Conservation (phyloP, 192 early-diverging fungal species). For the Backusella liffmaniae region DNA sequence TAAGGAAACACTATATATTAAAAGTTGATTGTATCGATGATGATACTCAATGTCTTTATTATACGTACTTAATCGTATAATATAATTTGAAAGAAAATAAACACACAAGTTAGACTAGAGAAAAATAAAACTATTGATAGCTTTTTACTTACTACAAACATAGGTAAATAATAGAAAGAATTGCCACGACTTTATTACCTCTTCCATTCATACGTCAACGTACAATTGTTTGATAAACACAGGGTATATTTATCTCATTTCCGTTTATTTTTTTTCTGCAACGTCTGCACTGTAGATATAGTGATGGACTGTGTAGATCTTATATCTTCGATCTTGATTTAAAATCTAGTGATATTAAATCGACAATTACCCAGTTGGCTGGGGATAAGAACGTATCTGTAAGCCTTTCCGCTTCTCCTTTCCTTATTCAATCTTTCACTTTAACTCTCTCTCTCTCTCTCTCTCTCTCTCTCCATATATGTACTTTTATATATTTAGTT, state of each 20-base stretch:
- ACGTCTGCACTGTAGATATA: conserved; percentile 28
- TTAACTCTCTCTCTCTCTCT: background rate
- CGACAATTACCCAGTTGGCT: conserved; percentile 44
- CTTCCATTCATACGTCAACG: conserved; percentile 26
- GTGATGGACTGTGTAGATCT: conserved; percentile 50
- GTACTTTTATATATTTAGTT: background rate
- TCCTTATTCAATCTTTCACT: background rate
- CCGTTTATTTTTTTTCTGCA: conserved; percentile 44
- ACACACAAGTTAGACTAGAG: background rate
- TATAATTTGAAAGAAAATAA: conserved; percentile 73
- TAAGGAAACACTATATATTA: conserved; percentile 59
- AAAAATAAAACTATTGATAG: background rate
- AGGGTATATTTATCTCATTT: conserved; percentile 60
- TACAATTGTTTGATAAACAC: conserved; percentile 29
- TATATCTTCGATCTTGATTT: conserved; percentile 63
- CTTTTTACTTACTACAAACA: background rate
- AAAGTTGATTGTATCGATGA: conserved; percentile 61
- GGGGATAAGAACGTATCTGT: conserved; percentile 2
- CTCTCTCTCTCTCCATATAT: background rate
- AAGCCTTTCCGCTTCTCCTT: conserved; percentile 16
- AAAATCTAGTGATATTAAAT: conserved; percentile 52
- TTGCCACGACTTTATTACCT: conserved; percentile 30
- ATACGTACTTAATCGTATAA: conserved; percentile 75
- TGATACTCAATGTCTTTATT: conserved; percentile 70
- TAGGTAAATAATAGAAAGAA: conserved; percentile 49